phyloP scores from a whole-genome alignment of 2,329 filamentous ascomycete species.

The Colletotrichum cuscutae region DNA sequence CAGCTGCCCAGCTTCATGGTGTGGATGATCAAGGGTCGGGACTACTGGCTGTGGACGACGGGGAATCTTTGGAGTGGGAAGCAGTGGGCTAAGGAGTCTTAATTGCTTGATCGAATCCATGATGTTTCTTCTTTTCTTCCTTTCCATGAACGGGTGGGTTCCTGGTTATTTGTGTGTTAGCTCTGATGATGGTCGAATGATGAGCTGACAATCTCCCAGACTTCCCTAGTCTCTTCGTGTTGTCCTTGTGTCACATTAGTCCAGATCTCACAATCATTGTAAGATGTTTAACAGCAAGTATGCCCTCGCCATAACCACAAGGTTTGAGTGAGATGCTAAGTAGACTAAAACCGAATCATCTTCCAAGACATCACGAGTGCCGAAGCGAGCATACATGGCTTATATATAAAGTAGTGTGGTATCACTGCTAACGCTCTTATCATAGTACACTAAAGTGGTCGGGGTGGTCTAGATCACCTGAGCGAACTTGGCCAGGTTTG shows the following conservation, averaged over 20 bases:
- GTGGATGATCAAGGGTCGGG: slow-evolving; percentile 60
- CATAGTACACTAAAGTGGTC: not conserved
- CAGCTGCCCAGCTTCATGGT: slow-evolving; percentile 55
- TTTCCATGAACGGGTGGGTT: not conserved
- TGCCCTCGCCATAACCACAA: too few species aligned
- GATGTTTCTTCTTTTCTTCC: not conserved
- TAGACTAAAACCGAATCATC: too few species aligned
- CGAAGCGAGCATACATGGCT: not conserved
- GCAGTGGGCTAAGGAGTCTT: slow-evolving; percentile 58
- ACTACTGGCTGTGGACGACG: slow-evolving; percentile 63
- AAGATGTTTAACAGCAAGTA: too few species aligned
- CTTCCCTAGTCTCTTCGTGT: not conserved
- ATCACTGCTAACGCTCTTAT: not conserved
- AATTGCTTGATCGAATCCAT: not conserved
- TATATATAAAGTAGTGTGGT: not conserved
- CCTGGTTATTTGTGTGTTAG: not conserved
- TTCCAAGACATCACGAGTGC: not conserved
- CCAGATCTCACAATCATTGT: too few species aligned
- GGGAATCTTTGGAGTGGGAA: slow-evolving; percentile 60
- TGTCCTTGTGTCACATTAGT: not conserved
- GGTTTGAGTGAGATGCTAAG: too few species aligned
- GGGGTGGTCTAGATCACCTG: not conserved
- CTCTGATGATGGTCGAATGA: not conserved
- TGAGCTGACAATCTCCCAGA: not conserved
- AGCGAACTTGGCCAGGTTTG: not conserved